Conservation (phyloP, 1,139 yeast genomes). For the Nakaseomyces uthaithaninus region DNA sequence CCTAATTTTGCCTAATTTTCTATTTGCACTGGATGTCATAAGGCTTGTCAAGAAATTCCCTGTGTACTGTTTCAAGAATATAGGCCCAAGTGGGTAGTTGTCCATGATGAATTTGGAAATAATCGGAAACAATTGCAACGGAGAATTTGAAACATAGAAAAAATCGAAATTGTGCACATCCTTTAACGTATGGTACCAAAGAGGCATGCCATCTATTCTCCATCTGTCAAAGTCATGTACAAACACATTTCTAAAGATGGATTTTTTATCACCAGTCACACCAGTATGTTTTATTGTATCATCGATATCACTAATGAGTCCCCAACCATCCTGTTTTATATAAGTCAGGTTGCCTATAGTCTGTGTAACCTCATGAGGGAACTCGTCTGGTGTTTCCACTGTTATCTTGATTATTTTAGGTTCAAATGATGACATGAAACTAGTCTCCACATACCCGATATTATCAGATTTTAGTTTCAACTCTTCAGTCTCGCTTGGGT, state of each 20-base stretch:
- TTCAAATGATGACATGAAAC: constrained; percentile 43
- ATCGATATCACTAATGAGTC: constrained; percentile 85
- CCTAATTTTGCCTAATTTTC: constrained; percentile 60
- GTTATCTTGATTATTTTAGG: constrained; percentile 41
- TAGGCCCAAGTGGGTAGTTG: constrained; percentile 59
- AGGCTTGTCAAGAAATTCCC: constrained; percentile 75
- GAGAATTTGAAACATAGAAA: constrained; percentile 93
- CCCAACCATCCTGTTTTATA: constrained; percentile 40
- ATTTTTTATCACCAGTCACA: constrained; percentile 78
- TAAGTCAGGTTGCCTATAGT: constrained; percentile 11
- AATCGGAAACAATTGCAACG: constrained; percentile 75
- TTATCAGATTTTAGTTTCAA: constrained; percentile 38
- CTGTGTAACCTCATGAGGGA: neutral
- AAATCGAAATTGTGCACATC: constrained; percentile 44
- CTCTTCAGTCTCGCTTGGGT: constrained; percentile 10
- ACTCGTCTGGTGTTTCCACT: constrained; percentile 20
- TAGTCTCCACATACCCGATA: constrained; percentile 50
- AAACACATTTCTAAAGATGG: constrained; percentile 68
- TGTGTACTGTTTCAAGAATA: constrained; percentile 76
- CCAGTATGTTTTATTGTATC: constrained; percentile 91
- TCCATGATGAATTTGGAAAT: constrained; percentile 49
- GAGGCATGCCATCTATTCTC: constrained; percentile 63
- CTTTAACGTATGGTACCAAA: constrained; percentile 52
- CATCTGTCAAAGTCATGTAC: constrained; percentile 57
- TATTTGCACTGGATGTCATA: constrained; percentile 78